phyloP scores from a whole-genome alignment of 1,284 basidiomycete genomes.

The Caloboletus firmus region DNA sequence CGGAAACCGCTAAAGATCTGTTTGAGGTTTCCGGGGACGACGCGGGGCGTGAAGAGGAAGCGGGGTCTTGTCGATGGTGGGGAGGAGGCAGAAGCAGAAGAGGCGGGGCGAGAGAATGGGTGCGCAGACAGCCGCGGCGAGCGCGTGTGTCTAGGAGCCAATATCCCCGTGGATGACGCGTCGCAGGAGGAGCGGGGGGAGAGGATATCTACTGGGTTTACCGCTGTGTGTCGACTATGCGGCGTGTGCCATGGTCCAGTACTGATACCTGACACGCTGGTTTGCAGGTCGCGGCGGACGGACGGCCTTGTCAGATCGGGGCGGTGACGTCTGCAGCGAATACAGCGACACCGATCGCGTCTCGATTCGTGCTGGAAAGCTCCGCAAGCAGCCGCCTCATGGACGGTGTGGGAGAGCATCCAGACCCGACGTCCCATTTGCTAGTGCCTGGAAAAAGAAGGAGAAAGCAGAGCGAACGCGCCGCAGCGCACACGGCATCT shows the following conservation, averaged over 20 bases:
- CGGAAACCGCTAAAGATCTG: conserved; percentile 8
- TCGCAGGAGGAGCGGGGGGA: neutral
- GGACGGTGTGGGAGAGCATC: neutral
- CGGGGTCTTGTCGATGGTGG: neutral
- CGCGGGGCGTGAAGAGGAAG: conserved; percentile 23
- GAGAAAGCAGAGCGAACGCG: neutral
- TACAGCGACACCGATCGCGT: neutral
- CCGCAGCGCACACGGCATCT: neutral
- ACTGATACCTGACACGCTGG: conserved; percentile 9
- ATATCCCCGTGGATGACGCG: neutral
- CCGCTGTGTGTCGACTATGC: conserved; percentile 1
- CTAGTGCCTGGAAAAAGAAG: conserved; percentile 1
- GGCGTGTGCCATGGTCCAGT: neutral
- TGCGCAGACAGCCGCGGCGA: neutral
- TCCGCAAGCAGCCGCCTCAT: neutral
- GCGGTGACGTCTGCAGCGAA: neutral
- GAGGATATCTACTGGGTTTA: neutral
- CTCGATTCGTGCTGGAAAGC: neutral
- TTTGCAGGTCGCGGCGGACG: conserved; percentile 1
- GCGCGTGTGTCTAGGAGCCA: neutral
- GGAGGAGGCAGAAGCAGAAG: neutral
- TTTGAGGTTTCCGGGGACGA: conserved; percentile 3
- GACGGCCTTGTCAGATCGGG: neutral
- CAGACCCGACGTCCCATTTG: neutral
- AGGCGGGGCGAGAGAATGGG: neutral